Base-by-base conservation (phyloP, 1,139 yeast species). In the Zhuliangozyma parablackwelliae region DNA sequence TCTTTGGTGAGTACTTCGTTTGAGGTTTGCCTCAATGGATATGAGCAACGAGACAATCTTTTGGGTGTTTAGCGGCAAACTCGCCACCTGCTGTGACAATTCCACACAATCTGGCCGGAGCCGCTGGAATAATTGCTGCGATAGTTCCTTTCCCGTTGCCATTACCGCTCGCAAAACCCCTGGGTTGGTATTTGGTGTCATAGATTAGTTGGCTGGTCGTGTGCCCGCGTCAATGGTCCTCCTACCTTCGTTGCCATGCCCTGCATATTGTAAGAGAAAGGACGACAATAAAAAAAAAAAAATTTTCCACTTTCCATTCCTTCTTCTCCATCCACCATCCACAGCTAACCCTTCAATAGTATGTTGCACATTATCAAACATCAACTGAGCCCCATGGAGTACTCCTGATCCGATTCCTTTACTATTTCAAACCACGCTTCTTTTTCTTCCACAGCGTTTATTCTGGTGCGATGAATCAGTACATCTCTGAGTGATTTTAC, bases 61-160 rank as follows among this genome's bases (percentile, higher is more conserved):
- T 10, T 43, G 37, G 2, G 45, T 42, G 20, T 45, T 43, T 33
- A 57, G 47, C 8, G 32, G 35, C 2, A 48, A 33, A 5, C 39
- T 36, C 3, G 48, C 34, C 5, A 60, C 47, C 25, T 53, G 40
- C 34, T 50, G 53, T 1, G 67, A 56, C 27, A 67, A 47, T 34
- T 53, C 53, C 28, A 62, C 58, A 42, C 75, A 69, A n/a, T 41
- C 30, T 1, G 70, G 69, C 39, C 65, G 65, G 28, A 69, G 40
- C 32, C 45, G 42, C 3, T 38, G 39, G 43, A 69, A 69, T 16
- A 69, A 47, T 42, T 44, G 51, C 48, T 53, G 56, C 7, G 72
- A 63, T 31, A 63, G 43, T 27, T 34, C n/a, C 34, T 37, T 34
- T 11, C 41, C 43, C 12, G 29, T 26, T n/a, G 33, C 38, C 24